Base-by-base conservation (phyloP, 2,329 filamentous ascomycete species). In the Cryphonectria naterciae region DNA sequence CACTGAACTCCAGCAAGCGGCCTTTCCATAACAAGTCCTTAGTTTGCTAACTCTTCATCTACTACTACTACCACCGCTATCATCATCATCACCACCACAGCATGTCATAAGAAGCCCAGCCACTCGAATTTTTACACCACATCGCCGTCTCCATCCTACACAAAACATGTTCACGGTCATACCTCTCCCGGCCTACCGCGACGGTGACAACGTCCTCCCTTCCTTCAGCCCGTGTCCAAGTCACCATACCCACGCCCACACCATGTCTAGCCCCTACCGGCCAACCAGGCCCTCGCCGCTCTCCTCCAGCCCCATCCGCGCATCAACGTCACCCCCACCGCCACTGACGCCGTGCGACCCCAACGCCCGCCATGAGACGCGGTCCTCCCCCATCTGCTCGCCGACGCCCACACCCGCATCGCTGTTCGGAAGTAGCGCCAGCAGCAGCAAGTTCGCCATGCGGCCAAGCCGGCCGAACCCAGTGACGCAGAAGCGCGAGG, bases 391-490 rank as follows among this genome's bases (percentile, higher is more conserved):
- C 7, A 81, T 84, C 39, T 75, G 78, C 62, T 77, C 80, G 13
- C 37, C 64, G 22, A 63, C 68, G 49, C 6, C 69, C 6, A 64
- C 67, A 37, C 75, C 79, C 43, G 81, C 80, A 39, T 85, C 83
- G 43, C 46, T 49, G 19, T 49, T 49, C 78, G 39, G 43, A 86
- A 83, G 70, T 22, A 49, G 46, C 78, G 22, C 19, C 32, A 56
- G 35, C 32, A 62, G 13, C 49, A 67, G 68, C 68, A 87, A 83
- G 70, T 91, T 84, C 74, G 84, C 87, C 39, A 81, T 86, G 72
- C 85, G 89, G 22, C 82, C 84, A 19, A 81, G 85, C 68, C 91
- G 91, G 72, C 84, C 86, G 49, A 93, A 92, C 73, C 92, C 91
- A 0, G 76, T 92, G 8, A 65, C 52, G 32, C 86, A 87, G 74